Evolutionary conservation across 352 stramenopile genomes (phyloP).

Genomic region (Pythium folliculosum): DNA sequence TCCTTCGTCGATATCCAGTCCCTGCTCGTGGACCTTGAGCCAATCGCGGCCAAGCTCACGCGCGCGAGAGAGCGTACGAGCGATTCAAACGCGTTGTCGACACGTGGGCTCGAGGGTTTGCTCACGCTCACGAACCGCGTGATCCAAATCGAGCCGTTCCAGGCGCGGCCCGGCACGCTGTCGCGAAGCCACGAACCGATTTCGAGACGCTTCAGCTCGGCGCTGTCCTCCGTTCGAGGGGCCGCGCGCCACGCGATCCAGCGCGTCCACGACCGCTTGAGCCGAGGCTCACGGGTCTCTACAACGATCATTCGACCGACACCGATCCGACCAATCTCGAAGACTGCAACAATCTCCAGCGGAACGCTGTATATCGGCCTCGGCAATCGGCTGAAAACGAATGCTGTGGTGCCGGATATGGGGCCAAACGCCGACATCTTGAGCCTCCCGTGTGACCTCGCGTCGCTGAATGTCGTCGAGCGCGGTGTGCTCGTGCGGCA

Average conservation of each 20-base stretch:
- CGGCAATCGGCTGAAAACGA: background rate
- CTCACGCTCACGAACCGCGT: background rate
- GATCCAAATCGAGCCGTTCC: conserved; percentile 1
- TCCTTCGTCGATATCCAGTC: conserved; percentile 10
- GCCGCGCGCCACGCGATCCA: background rate
- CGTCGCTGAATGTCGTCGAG: conserved; percentile 14
- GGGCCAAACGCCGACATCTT: background rate
- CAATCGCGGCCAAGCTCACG: conserved; percentile 1
- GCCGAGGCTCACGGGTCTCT: background rate
- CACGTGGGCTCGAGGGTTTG: background rate
- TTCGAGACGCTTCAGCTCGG: background rate
- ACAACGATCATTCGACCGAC: background rate
- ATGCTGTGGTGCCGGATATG: background rate
- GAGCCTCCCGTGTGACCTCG: background rate
- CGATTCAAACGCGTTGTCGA: background rate
- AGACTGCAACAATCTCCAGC: background rate
- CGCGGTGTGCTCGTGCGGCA: conserved; percentile 19
- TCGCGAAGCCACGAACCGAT: background rate
- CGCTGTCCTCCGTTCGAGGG: background rate
- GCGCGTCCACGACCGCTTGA: background rate
- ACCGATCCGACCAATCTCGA: background rate
- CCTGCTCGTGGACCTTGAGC: background rate
- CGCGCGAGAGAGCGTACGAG: background rate
- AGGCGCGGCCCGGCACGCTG: background rate
- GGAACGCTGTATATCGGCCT: background rate